Percentiles rank a stretch among this genome's conserved stretches.
These are phyloP conservation scores for Rhizopus sp. DNA, from an alignment of 371 early-diverging fungal species.

Conservation along the genomic window DNA sequence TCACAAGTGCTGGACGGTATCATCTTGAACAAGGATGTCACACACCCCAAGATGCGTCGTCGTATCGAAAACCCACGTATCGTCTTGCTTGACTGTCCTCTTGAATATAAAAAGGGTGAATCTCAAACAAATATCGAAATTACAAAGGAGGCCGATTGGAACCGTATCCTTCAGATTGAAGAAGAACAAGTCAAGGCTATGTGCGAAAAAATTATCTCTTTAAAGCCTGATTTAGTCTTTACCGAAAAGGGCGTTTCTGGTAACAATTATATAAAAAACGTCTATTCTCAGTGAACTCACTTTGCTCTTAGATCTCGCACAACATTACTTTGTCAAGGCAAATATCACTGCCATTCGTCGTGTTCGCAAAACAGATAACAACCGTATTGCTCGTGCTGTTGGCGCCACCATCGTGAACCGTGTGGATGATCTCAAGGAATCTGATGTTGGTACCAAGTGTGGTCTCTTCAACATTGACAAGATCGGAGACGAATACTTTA, in stretches of 20 bases:
- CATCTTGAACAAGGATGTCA: constrained; percentile 99
- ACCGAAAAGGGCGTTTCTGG: constrained; percentile 99
- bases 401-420: constrained; percentile 98
- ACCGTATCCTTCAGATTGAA: constrained; percentile 97
- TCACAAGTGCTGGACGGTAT: constrained; percentile 98
- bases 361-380: constrained; percentile 98
- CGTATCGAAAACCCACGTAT: constrained; percentile 98
- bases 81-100: constrained; percentile 97
- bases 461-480: constrained; percentile 97
- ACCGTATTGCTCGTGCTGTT: constrained; percentile 97
- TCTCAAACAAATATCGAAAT: constrained; percentile 99
- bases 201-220: constrained; percentile 93
- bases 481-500: constrained; percentile 99
- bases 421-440: constrained; percentile 95
- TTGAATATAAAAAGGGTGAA: constrained; percentile 99
- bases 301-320: constrained; percentile 80
- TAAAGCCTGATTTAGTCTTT: constrained; percentile 98
- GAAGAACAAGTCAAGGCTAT: constrained; percentile 98
- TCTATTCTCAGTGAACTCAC: neutral
- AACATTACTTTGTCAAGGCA: constrained; percentile 96
- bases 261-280: constrained; percentile 23
- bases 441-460: constrained; percentile 95
- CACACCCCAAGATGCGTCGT: constrained; percentile 99
- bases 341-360: constrained; percentile 99
- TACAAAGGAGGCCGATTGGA: constrained; percentile 96